Evolutionary conservation across 352 stramenopile species (phyloP), one percentile per base, ranked within the genome.

Genomic region (Pythium rhizo-oryzae): DNA sequence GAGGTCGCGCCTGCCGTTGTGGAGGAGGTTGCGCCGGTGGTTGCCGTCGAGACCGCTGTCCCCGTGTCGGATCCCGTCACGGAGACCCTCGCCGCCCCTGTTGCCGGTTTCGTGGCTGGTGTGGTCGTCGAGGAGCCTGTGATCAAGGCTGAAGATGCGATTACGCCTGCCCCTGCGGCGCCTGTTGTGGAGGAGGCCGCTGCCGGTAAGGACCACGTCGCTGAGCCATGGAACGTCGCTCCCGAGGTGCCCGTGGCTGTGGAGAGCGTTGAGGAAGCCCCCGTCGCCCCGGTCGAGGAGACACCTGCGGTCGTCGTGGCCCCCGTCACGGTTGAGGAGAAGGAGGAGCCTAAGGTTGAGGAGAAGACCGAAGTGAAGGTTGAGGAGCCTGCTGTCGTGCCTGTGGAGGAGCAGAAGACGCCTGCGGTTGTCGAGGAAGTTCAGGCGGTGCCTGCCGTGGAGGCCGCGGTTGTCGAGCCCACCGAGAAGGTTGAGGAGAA

Each of bases 321-420:
- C 46, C 16, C 43, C 2, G 44, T 39, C 43, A 8, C 12, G 6
- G 35, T 41, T 41, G 35, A 16, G 12, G 35, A 41, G 35, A 11
- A 41, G 35, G 35, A 16, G 8, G 35, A 41, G 35, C 8, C 35
- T 1, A 41, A 41, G 35, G 35, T 41, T 18, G 59, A 47, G n/a
- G 59, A 72, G 59, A 51, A 59, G 62, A 13, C 39, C 46, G 24
- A 47, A 12, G 59, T 68, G 59, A 51, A 59, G 62, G n/a, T 23
- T 30, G 24, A 64, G 21, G 41, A 19, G 18, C 46, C 55, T 46
- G 41, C 50, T 18, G 57, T 55, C n/a, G 54, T 35, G 8, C 39
- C 43, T 16, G 44, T 44, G 6, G 43, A 44, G 13, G 13, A 39
- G 41, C 4, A 47, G 41, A 47, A 47, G 41, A 47, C 41, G 15